A percentile compares a stretch with the other conserved stretches of the same genome.
These are phyloP conservation scores for Heterotrichella gracilis DNA, from an alignment of 352 stramenopile species.

Conservation along the genomic window DNA sequence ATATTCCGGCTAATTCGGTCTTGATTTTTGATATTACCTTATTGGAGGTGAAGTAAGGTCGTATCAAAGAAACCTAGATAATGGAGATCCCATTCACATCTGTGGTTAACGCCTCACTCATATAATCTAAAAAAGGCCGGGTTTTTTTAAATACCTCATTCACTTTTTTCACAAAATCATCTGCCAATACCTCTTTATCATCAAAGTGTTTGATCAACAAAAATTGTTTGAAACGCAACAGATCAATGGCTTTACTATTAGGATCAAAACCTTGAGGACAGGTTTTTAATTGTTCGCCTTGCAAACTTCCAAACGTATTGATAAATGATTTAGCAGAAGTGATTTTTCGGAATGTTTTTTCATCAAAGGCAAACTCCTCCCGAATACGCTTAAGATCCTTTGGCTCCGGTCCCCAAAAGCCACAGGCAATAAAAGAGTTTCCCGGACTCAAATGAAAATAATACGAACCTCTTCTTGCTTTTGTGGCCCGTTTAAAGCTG, in stretches of 20 bases:
- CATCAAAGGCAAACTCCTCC: background rate
- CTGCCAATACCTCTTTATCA: background rate
- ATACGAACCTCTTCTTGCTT: background rate
- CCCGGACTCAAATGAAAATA: background rate
- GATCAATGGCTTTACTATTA: background rate
- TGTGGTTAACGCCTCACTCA: background rate
- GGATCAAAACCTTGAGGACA: background rate
- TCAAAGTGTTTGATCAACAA: background rate
- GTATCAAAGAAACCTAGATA: too few species aligned
- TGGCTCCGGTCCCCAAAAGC: background rate
- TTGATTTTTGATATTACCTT: background rate
- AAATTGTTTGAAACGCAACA: conserved; percentile 1
- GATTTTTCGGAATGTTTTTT: background rate
- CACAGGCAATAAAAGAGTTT: background rate
- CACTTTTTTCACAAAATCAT: background rate
- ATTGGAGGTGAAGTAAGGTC: too few species aligned
- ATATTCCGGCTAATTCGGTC: background rate
- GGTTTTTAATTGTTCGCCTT: background rate
- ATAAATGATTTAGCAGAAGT: background rate
- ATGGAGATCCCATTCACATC: background rate
- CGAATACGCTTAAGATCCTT: background rate
- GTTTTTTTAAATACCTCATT: background rate
- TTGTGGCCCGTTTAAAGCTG: background rate
- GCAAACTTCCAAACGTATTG: background rate
- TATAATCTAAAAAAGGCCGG: background rate